Percentiles rank a stretch among this genome's conserved stretches.
These are phyloP conservation scores for Cladophialophora bantiana DNA, from an alignment of 2,329 filamentous ascomycete genomes.

Conservation along the genomic window DNA sequence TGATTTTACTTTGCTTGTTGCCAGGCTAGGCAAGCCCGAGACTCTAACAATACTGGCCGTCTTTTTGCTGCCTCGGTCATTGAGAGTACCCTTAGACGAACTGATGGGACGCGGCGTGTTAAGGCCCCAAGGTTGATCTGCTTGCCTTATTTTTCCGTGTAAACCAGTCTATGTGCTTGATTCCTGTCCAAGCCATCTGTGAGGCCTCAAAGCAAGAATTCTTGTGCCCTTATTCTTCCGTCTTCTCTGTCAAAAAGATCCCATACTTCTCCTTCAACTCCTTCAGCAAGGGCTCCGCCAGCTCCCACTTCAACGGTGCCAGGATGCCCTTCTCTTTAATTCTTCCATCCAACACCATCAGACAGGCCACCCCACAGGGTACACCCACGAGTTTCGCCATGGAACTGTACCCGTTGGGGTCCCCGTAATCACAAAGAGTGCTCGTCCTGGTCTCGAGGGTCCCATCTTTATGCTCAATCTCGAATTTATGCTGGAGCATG, in stretches of 20 bases:
- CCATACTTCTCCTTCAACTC: slow-evolving; percentile 80
- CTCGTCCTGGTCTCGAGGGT: slow-evolving; percentile 77
- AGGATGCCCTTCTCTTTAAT: slow-evolving; percentile 76
- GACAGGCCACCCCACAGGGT: slow-evolving; percentile 75
- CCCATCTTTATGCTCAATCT: slow-evolving; percentile 82
- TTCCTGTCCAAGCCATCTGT: background rate
- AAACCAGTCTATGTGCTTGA: background rate
- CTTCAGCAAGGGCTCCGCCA: slow-evolving; percentile 76
- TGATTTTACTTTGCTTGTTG: no score
- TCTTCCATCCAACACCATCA: slow-evolving; percentile 77
- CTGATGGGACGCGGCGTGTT: background rate
- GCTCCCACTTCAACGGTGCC: slow-evolving; percentile 75
- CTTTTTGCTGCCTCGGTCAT: no score
- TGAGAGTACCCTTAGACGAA: background rate
- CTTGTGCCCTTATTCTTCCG: slow-evolving; percentile 38
- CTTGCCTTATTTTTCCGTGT: background rate
- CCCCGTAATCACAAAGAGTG: slow-evolving; percentile 83
- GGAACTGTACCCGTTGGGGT: slow-evolving; percentile 73
- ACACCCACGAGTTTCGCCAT: slow-evolving; percentile 86
- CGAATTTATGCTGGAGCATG: slow-evolving; percentile 70
- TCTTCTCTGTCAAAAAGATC: slow-evolving; percentile 75
- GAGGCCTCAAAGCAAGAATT: background rate
- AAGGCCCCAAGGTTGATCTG: background rate
- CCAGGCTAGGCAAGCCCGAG: no score
- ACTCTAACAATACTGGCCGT: no score